These are phyloP conservation scores for Pholiota adiposa DNA, from an alignment of 1,284 basidiomycete species.

Conservation along the genomic window DNA sequence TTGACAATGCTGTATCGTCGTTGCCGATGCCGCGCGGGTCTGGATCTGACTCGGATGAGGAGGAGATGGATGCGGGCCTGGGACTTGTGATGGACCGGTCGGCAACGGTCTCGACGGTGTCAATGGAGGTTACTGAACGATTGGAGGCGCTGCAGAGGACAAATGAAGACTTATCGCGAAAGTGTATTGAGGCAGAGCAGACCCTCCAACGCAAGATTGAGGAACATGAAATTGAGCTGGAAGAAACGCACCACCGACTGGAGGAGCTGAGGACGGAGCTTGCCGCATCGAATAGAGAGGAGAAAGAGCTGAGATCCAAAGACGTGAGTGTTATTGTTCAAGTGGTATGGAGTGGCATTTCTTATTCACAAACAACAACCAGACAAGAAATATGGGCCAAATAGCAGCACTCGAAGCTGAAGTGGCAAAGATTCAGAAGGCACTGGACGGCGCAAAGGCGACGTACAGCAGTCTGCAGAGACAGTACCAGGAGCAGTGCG, in stretches of 20 bases:
- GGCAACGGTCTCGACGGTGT: conserved; percentile 59
- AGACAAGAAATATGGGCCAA: conserved; percentile 65
- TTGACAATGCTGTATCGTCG: conserved; percentile 35
- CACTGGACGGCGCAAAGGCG: conserved; percentile 68
- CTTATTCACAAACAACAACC: too few species aligned
- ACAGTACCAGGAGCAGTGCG: conserved; percentile 85
- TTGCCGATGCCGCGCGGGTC: conserved; percentile 39
- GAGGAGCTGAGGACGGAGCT: conserved; percentile 80
- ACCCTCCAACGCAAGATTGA: conserved; percentile 65
- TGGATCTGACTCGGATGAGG: conserved; percentile 50
- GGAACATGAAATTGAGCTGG: conserved; percentile 79
- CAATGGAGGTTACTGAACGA: conserved; percentile 66
- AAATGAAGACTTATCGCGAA: conserved; percentile 75
- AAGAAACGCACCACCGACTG: conserved; percentile 72
- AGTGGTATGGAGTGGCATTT: too few species aligned
- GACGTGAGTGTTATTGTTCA: conserved; percentile 52
- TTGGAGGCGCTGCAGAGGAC: conserved; percentile 71
- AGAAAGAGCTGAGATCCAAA: conserved; percentile 85
- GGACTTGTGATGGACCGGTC: conserved; percentile 65
- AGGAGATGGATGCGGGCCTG: conserved; percentile 58
- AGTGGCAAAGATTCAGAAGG: conserved; percentile 72
- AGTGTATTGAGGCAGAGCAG: conserved; percentile 73
- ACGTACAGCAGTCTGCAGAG: conserved; percentile 78
- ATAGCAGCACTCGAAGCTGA: conserved; percentile 77
- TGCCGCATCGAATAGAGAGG: conserved; percentile 77